These are phyloP conservation scores for Neospermospora avenae DNA, from an alignment of 2,329 filamentous ascomycete genomes.

Conservation along the genomic window DNA sequence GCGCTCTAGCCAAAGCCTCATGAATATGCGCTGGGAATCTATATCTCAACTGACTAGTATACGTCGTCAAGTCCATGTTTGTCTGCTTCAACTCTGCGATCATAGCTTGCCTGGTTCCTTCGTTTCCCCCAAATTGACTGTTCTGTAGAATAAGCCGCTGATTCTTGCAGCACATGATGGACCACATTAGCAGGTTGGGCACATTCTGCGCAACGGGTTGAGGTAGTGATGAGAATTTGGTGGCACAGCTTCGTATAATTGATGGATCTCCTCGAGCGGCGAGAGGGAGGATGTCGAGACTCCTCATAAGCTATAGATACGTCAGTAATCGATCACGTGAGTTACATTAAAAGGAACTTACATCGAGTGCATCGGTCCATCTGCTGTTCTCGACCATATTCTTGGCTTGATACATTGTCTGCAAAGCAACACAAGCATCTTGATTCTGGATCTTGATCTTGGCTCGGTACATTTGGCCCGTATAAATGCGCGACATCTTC, in stretches of 20 bases:
- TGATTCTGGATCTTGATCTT: constrained; percentile 57
- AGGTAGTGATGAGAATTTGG: constrained; percentile 74
- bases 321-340: constrained; percentile 24
- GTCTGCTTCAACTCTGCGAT: constrained; percentile 72
- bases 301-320: constrained; percentile 61
- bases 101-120: constrained; percentile 59
- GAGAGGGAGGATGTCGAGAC: constrained; percentile 76
- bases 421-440: constrained; percentile 55
- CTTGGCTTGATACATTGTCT: constrained; percentile 60
- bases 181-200: constrained; percentile 91
- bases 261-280: constrained; percentile 70
- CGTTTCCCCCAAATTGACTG: constrained; percentile 72
- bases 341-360: constrained; percentile 42
- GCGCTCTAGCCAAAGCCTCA: constrained; percentile 78
- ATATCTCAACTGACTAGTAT: constrained; percentile 89
- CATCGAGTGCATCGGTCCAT: constrained; percentile 62
- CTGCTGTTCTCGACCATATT: constrained; percentile 52
- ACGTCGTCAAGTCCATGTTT: constrained; percentile 88
- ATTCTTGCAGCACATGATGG: constrained; percentile 78
- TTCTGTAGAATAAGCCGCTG: constrained; percentile 69
- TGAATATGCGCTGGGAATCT: constrained; percentile 83
- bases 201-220: constrained; percentile 84
- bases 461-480: constrained; percentile 56
- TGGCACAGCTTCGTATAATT: constrained; percentile 74
- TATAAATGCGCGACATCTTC: constrained; percentile 61